Base-by-base conservation (phyloP, 2,329 filamentous ascomycete species). In the Purpureocillium lavendulum region DNA sequence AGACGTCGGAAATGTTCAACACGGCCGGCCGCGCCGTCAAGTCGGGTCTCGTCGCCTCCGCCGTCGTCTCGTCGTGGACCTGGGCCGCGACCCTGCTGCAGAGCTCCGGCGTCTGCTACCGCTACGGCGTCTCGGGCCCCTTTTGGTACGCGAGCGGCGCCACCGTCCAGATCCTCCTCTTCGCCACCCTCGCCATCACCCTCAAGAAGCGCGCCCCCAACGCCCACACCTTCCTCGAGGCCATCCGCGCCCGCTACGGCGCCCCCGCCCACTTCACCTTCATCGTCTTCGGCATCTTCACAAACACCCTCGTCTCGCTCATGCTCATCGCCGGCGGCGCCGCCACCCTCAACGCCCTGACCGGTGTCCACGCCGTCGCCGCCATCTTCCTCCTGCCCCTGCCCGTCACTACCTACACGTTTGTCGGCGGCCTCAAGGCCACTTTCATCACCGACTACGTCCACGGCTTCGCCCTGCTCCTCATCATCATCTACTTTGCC, bases 41-140 rank as follows among this genome's bases (percentile, higher is more conserved):
- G 57, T 88, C 86, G 8, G 89, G 88, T 33, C 71, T 95, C 12
- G 87, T 94, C 1, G 85, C 86, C 10, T 85, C 86, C 5, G 88
- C 87, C 13, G 88, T 95, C n/a, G 87, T 94, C 4, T 89, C 84
- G 13, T 88, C 83, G 5, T 95, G 89, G 88, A 94, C 88, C 0
- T 94, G 87, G 87, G 87, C 87, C 1, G 87, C 86, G 16, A 92
- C 86, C 0, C 68, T 90, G 2, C 70, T 92, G 3, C 86, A 92
- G 55, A 84, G 78, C 2, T 82, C 84, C 1, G 77, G 80, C n/a
- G 84, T 94, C 14, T 86, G 85, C 45, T 94, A 94, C 60, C 70
- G 77, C 45, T 90, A 90, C 54, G 84, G 80, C 11, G 71, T 84
- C 30, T 71, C 74, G 0, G 79, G 77, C 12, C 65, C 66, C 9